phyloP scores from a whole-genome alignment of 352 stramenopile genomes.

The Pythium oligandrum region DNA sequence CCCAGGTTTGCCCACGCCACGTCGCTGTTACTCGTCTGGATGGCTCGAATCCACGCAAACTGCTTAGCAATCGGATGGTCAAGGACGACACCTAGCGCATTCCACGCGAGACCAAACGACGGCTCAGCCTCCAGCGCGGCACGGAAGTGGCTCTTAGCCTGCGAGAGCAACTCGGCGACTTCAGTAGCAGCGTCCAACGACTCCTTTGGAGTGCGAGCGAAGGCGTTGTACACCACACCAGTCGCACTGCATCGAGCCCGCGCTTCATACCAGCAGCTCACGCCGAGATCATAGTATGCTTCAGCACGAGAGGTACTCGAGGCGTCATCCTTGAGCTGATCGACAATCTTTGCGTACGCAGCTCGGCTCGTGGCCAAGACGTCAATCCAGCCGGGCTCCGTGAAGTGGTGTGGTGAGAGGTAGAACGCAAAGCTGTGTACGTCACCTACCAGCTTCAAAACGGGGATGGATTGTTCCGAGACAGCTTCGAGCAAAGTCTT shows the following conservation, averaged over 20 bases:
- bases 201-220: conserved; percentile 16
- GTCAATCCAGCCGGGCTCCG: conserved; percentile 40
- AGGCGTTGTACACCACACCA: conserved; percentile 34
- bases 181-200: conserved; percentile 4
- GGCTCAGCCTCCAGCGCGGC: conserved; percentile 41
- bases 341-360: conserved; percentile 43
- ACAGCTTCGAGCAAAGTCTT: not conserved
- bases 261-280: conserved; percentile 77
- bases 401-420: conserved; percentile 63
- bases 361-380: conserved; percentile 54
- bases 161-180: conserved; percentile 25
- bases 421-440: conserved; percentile 83
- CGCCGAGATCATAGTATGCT: conserved; percentile 60
- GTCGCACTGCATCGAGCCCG: conserved; percentile 36
- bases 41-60: conserved; percentile 67
- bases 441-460: conserved; percentile 70
- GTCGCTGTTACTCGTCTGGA: conserved; percentile 55
- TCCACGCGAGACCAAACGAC: conserved; percentile 61
- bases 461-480: not conserved
- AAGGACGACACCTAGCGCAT: conserved; percentile 66
- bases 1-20: conserved; percentile 81
- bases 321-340: conserved; percentile 11
- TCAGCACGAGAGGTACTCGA: conserved; percentile 22
- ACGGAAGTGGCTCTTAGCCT: conserved; percentile 36
- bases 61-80: conserved; percentile 69